These are phyloP conservation scores for Zymoseptoria passerinii DNA, from an alignment of 2,329 filamentous ascomycete species.

Conservation along the genomic window DNA sequence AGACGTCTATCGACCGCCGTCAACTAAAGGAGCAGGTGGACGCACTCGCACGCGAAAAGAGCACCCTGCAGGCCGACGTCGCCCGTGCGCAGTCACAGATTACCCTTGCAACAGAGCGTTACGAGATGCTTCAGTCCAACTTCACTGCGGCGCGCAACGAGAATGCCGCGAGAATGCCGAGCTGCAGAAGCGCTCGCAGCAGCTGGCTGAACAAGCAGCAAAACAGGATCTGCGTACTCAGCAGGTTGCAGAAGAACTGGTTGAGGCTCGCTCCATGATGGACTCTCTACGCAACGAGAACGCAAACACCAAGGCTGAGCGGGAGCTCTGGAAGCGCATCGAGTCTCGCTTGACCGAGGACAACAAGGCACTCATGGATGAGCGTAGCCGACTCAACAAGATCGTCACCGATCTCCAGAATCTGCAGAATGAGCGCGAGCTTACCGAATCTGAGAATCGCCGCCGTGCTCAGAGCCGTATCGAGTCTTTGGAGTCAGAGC, in stretches of 20 bases:
- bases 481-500: slow-evolving; percentile 70
- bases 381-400: slow-evolving; percentile 74
- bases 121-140: slow-evolving; percentile 83
- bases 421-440: slow-evolving; percentile 83
- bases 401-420: slow-evolving; percentile 78
- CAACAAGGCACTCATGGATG: slow-evolving; percentile 74
- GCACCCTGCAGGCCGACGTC: slow-evolving; percentile 70
- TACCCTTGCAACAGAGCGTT: slow-evolving; percentile 71
- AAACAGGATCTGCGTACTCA: slow-evolving; percentile 86
- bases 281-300: slow-evolving; percentile 87
- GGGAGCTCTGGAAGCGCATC: slow-evolving; percentile 88
- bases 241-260: slow-evolving; percentile 84
- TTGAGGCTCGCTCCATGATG: slow-evolving; percentile 71
- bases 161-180: slow-evolving; percentile 78
- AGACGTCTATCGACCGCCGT: slow-evolving; percentile 70
- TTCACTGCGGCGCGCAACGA: slow-evolving; percentile 75
- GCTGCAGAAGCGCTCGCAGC: slow-evolving; percentile 71
- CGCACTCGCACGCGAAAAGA: slow-evolving; percentile 72
- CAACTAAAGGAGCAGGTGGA: slow-evolving; percentile 80
- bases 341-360: slow-evolving; percentile 82
- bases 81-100: slow-evolving; percentile 73
- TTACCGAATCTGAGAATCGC: slow-evolving; percentile 71
- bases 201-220: slow-evolving; percentile 70
- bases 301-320: slow-evolving; percentile 88
- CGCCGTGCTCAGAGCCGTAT: slow-evolving; percentile 70